phyloP scores from a whole-genome alignment of 2,329 filamentous ascomycete species.

The Shiraia sp. region DNA sequence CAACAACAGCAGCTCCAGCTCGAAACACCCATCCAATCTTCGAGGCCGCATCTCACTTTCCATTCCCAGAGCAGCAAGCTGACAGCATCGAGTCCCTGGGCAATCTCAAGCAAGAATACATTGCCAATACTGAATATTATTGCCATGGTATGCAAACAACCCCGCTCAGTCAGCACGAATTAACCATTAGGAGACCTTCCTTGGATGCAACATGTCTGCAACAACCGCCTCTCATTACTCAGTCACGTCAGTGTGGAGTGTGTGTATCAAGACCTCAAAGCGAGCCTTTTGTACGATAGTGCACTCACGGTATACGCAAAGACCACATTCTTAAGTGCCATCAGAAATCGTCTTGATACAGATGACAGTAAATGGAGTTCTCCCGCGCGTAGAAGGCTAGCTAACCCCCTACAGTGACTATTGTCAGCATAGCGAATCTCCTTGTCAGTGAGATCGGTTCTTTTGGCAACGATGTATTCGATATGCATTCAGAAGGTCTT shows the following conservation, averaged over 20 bases:
- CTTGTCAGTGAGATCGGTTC: conserved; percentile 37
- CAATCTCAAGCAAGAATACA: conserved; percentile 29
- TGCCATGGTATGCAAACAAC: conserved; percentile 19
- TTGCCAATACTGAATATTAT: conserved; percentile 22
- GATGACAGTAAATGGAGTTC: conserved; percentile 21
- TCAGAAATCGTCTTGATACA: conserved; percentile 30
- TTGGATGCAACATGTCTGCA: conserved; percentile 37
- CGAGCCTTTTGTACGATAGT: conserved; percentile 34
- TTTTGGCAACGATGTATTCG: conserved; percentile 32
- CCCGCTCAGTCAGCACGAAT: not conserved
- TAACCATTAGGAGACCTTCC: conserved; percentile 11
- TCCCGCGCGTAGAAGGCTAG: not conserved
- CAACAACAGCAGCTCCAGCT: conserved; percentile 22
- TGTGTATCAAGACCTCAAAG: conserved; percentile 36
- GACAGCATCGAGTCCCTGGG: conserved; percentile 19
- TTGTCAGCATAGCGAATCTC: conserved; percentile 37
- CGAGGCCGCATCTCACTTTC: conserved; percentile 25
- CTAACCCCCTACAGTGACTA: conserved; percentile 12
- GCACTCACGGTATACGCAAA: conserved; percentile 38
- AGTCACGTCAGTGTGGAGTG: conserved; percentile 39
- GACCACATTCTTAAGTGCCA: conserved; percentile 30
- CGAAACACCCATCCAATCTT: conserved; percentile 27
- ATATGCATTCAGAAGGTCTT: conserved; percentile 35
- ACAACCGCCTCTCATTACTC: conserved; percentile 35
- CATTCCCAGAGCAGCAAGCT: conserved; percentile 17